Conservation (phyloP, 441 rosid species). For the Pelargonium myrrhifolium region DNA sequence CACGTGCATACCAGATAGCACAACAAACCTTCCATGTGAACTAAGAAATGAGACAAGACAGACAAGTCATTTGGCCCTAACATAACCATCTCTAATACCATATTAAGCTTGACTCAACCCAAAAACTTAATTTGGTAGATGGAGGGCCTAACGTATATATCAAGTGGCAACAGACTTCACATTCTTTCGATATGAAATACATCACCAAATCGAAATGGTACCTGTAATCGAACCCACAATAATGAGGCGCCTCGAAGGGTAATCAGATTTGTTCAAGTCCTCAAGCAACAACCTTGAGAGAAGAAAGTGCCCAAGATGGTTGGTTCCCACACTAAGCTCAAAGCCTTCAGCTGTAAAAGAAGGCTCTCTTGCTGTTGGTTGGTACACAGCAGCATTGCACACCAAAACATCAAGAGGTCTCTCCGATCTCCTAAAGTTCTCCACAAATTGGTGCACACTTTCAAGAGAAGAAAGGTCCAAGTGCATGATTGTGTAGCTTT, state of each 20-base stretch:
- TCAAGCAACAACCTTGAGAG: slow-evolving; percentile 67
- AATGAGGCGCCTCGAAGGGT: slow-evolving; percentile 67
- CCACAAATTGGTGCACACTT: slow-evolving; percentile 69
- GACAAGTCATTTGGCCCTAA: too few species aligned
- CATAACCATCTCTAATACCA: too few species aligned
- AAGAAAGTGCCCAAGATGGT: slow-evolving; percentile 84
- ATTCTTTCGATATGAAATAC: too few species aligned
- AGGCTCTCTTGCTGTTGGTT: slow-evolving; percentile 81
- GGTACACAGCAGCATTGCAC: slow-evolving; percentile 81
- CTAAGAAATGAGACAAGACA: slow-evolving; percentile 1
- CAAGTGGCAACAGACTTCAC: too few species aligned
- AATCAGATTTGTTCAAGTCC: slow-evolving; percentile 64
- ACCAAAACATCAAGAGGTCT: slow-evolving; percentile 61
- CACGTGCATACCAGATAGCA: too few species aligned
- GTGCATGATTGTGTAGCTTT: slow-evolving; percentile 71
- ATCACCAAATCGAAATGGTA: slow-evolving; percentile 13
- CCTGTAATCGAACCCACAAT: slow-evolving; percentile 94
- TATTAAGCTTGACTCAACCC: too few species aligned
- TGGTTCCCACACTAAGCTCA: slow-evolving; percentile 82
- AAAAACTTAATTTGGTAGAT: too few species aligned
- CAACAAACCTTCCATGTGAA: too few species aligned
- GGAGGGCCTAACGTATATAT: too few species aligned
- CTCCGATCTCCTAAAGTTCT: slow-evolving; percentile 43
- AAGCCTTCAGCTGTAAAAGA: slow-evolving; percentile 86
- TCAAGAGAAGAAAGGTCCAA: slow-evolving; percentile 81